Evolutionary conservation across 768 basidiomycete species (phyloP).

Genomic region (Psilocybe cyanescens): DNA sequence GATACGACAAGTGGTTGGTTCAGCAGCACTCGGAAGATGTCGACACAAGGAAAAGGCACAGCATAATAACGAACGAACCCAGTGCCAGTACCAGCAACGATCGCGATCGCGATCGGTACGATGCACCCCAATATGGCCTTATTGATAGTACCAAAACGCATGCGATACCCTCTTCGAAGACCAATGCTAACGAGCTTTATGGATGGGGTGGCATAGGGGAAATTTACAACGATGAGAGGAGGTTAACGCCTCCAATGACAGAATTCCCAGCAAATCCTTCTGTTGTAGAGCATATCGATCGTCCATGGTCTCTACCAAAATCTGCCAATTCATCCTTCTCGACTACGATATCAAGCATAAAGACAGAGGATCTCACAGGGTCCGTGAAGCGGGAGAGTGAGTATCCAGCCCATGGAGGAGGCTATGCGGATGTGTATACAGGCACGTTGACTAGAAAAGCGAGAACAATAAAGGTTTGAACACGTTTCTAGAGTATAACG

Average conservation of each 20-base stretch:
- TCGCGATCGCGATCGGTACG: no score
- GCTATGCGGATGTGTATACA: conserved; percentile 4
- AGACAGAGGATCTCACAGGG: conserved; percentile 3
- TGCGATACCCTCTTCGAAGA: no score
- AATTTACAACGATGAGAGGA: not conserved
- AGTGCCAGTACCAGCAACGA: no score
- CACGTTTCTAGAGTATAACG: not conserved
- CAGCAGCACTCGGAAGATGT: no score
- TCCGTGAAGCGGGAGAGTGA: not conserved
- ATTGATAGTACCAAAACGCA: no score
- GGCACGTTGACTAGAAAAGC: not conserved
- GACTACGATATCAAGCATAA: not conserved
- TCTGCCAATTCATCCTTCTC: not conserved
- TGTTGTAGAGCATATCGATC: not conserved
- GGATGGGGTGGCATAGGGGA: not conserved
- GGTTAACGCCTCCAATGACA: not conserved
- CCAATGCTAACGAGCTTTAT: no score
- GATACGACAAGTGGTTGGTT: not conserved
- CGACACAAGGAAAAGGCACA: no score
- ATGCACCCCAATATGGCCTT: no score
- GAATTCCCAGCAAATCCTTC: not conserved
- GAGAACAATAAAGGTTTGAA: not conserved
- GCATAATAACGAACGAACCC: no score
- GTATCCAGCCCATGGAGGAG: conserved; percentile 4
- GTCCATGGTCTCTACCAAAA: not conserved